Percentiles rank a stretch among this genome's conserved stretches.
These are phyloP conservation scores for Aechmea fasciata DNA, from an alignment of 176 grass and related monocot species.

Conservation along the genomic window DNA sequence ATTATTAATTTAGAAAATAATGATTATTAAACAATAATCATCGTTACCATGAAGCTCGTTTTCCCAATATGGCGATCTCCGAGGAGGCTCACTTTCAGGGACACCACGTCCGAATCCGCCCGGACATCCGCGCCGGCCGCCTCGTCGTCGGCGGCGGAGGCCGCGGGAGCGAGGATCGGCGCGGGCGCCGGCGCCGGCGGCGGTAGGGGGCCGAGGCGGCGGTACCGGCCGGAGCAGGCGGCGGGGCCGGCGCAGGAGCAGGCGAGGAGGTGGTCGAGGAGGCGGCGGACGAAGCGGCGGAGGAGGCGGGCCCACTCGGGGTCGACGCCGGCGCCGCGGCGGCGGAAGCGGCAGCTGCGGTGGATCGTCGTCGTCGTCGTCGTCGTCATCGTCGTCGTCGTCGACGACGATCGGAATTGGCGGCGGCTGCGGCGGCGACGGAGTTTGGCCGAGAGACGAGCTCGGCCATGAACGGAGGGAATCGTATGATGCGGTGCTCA, in stretches of 20 bases:
- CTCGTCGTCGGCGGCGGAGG: background rate
- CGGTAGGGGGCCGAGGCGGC: constrained; percentile 38
- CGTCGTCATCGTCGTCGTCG: no score
- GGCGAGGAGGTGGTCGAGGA: constrained; percentile 54
- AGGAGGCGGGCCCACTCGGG: constrained; percentile 24
- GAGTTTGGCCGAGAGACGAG: no score
- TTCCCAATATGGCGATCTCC: constrained; percentile 88
- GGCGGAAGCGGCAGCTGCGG: background rate
- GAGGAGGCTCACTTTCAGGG: constrained; percentile 88
- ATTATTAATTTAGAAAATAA: constrained; percentile 3
- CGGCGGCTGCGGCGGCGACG: no score
- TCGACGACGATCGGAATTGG: no score
- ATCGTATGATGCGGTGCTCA: no score
- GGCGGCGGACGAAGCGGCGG: constrained; percentile 45
- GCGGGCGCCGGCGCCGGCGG: background rate
- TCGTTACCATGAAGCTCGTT: constrained; percentile 90
- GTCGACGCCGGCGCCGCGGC: constrained; percentile 16
- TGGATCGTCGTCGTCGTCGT: background rate
- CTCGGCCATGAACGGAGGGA: constrained; percentile 1
- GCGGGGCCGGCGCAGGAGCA: constrained; percentile 39
- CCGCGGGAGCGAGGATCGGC: background rate
- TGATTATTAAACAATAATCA: background rate
- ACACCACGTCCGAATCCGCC: constrained; percentile 36
- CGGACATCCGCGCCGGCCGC: constrained; percentile 8
- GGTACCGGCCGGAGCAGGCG: constrained; percentile 25